Conservation (phyloP, 495 filamentous ascomycete species). For the Hyaloscypha bicolor region DNA sequence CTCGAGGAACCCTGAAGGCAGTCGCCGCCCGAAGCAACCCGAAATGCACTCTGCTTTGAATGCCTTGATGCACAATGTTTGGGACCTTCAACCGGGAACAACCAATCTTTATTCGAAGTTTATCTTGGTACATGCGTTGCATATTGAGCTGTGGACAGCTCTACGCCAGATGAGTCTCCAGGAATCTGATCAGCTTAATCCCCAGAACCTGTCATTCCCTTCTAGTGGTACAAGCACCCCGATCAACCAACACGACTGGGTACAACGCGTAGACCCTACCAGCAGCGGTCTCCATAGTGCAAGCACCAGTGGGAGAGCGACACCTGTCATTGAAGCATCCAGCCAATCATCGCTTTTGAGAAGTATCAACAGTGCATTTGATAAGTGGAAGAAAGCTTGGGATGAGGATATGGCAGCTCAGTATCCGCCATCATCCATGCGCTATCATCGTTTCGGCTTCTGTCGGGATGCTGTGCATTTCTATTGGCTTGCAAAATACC, state of each 20-base stretch:
- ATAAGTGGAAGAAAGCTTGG: slow-evolving; percentile 68
- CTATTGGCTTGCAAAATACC: slow-evolving; percentile 62
- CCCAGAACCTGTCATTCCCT: slow-evolving; percentile 26
- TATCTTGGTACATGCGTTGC: slow-evolving; percentile 65
- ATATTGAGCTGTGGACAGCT: slow-evolving; percentile 51
- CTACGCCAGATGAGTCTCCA: slow-evolving; percentile 36
- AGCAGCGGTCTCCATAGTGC: slow-evolving; percentile 23
- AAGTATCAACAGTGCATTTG: slow-evolving; percentile 47
- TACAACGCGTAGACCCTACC: slow-evolving; percentile 30
- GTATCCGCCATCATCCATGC: slow-evolving; percentile 51
- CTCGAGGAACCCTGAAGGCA: slow-evolving; percentile 56
- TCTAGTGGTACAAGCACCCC: slow-evolving; percentile 55
- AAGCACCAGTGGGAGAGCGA: slow-evolving; percentile 30
- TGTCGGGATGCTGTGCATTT: slow-evolving; percentile 66
- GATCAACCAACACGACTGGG: slow-evolving; percentile 36
- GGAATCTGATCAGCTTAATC: slow-evolving; percentile 26
- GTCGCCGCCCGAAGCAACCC: slow-evolving; percentile 58
- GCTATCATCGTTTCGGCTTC: slow-evolving; percentile 59
- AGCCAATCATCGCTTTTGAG: slow-evolving; percentile 23
- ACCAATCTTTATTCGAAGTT: slow-evolving; percentile 72
- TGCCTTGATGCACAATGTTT: slow-evolving; percentile 53
- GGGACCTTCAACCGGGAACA: slow-evolving; percentile 53
- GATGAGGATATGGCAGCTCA: slow-evolving; percentile 64
- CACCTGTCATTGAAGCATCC: slow-evolving; percentile 27
- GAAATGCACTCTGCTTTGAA: slow-evolving; percentile 55